Percentiles rank a stretch among this genome's conserved stretches.
Conservation (phyloP, 2,329 filamentous ascomycete genomes). For the Emmonsiellopsis sp. region DNA sequence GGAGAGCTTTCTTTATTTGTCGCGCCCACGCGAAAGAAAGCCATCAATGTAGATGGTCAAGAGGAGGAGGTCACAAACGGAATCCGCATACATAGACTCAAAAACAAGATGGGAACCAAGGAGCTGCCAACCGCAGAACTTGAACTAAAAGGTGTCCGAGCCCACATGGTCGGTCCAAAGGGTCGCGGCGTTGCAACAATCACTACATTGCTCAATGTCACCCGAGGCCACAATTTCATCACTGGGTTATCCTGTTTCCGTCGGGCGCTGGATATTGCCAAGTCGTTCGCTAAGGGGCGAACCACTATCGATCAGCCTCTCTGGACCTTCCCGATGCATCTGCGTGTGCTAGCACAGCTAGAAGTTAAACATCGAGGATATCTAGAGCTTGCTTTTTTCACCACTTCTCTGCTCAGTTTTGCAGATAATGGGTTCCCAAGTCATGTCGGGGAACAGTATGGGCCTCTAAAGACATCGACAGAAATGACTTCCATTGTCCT, state of each 20-base stretch:
- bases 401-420: constrained; percentile 16
- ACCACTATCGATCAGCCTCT: constrained; percentile 16
- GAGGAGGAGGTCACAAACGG: constrained; percentile 49
- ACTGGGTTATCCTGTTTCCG: constrained; percentile 16
- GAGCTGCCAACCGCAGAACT: constrained; percentile 60
- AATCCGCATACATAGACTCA: constrained; percentile 55
- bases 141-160: constrained; percentile 49
- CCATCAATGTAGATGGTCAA: constrained; percentile 9
- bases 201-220: constrained; percentile 56
- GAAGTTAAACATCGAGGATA: constrained; percentile 17
- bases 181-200: constrained; percentile 56
- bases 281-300: constrained; percentile 17
- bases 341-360: constrained; percentile 15
- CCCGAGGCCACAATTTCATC: constrained; percentile 18
- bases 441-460: background rate
- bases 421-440: constrained; percentile 11
- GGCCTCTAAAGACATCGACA: background rate
- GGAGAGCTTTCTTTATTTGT: constrained; percentile 54
- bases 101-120: constrained; percentile 59
- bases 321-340: constrained; percentile 15
- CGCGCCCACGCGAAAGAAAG: constrained; percentile 49
- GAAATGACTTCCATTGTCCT: background rate
- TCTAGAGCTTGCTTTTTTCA: constrained; percentile 19
- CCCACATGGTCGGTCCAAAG: constrained; percentile 52
- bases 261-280: constrained; percentile 17